Evolutionary conservation across 495 filamentous ascomycete genomes (phyloP).

Genomic region (Annulohypoxylon moriforme): DNA sequence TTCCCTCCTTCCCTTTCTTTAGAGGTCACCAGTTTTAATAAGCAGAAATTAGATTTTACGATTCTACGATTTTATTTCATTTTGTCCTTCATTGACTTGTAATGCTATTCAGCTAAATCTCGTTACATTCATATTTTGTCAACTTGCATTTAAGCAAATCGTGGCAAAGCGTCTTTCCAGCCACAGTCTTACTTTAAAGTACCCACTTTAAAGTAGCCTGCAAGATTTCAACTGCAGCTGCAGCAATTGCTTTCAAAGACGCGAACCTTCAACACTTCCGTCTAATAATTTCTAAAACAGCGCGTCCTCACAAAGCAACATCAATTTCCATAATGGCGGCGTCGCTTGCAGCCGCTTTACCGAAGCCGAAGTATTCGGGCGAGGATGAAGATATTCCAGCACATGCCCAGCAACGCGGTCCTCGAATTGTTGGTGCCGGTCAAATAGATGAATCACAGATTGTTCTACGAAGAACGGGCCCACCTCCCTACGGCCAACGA

Average conservation of each 20-base stretch:
- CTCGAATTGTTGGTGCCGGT: conserved; percentile 80
- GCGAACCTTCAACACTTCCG: conserved; percentile 11
- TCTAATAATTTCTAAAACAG: conserved; percentile 13
- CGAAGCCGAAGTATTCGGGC: conserved; percentile 88
- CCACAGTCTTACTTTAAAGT: not conserved
- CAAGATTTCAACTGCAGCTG: conserved; percentile 26
- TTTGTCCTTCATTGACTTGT: too few relatives aligned
- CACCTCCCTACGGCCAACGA: conserved; percentile 64
- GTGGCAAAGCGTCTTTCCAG: conserved; percentile 17
- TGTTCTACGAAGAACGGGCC: conserved; percentile 69
- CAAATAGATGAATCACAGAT: conserved; percentile 87
- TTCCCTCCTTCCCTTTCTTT: too few relatives aligned
- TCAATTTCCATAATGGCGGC: conserved; percentile 65
- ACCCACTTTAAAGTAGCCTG: conserved; percentile 36
- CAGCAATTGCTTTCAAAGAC: conserved; percentile 2
- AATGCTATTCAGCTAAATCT: not conserved
- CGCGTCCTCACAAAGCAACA: conserved; percentile 13
- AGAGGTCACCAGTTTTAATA: too few relatives aligned
- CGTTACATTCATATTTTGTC: conserved; percentile 2
- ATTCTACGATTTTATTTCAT: too few relatives aligned
- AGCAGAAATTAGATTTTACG: too few relatives aligned
- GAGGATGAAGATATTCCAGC: conserved; percentile 83
- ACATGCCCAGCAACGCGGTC: conserved; percentile 78
- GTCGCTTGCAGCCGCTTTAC: conserved; percentile 83
- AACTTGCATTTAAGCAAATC: conserved; percentile 7